Evolutionary conservation across 164 flowering plant genomes (phyloP), one percentile per base, ranked within the genome.

Genomic region (Macadamia tetraphylla): DNA sequence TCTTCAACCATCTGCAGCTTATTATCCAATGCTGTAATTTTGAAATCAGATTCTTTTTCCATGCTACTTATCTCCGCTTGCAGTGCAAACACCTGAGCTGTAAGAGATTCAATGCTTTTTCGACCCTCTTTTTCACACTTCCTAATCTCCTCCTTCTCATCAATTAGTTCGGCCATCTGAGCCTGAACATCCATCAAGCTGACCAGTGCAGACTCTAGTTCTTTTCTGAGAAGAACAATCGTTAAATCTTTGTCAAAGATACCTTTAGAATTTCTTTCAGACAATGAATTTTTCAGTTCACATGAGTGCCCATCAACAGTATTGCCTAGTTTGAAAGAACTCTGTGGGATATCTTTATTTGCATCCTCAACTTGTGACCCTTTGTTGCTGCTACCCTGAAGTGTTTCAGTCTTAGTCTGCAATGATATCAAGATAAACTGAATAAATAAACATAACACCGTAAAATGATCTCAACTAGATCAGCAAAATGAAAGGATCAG

Each of bases 131-230:
- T 73, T 67, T 83, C 88, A 46, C 1, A 46, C 51, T 46, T 46
- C 6, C 9, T 3, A 9, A 46, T 46, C 74, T 80, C 84, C 74
- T 88, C 87, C 68, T 88, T 90, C 80, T 94, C 93, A 53, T 46
- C 23, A 42, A 65, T 79, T 59, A 90, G 67, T 62, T 78, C 80
- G 64, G 67, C 77, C 84, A 90, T 84, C 77, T 89, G 86, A 49
- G 71, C 77, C 75, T 88, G 85, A 68, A 90, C 85, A 63, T 73
- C 87, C 76, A 78, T 75, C 58, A 89, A 81, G 72, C 89, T 85
- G 64, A 77, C 75, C 48, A 87, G 78, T 6, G 97, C 91, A 72
- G 76, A 82, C 67, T 85, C 92, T 57, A 91, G 76, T 83, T 94
- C 97, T 73, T 83, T 80, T 74, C 73, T 88, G 62, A 91, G 75